Conservation (phyloP, 2,329 filamentous ascomycete genomes). For the Beauveria rudraprayagi region DNA sequence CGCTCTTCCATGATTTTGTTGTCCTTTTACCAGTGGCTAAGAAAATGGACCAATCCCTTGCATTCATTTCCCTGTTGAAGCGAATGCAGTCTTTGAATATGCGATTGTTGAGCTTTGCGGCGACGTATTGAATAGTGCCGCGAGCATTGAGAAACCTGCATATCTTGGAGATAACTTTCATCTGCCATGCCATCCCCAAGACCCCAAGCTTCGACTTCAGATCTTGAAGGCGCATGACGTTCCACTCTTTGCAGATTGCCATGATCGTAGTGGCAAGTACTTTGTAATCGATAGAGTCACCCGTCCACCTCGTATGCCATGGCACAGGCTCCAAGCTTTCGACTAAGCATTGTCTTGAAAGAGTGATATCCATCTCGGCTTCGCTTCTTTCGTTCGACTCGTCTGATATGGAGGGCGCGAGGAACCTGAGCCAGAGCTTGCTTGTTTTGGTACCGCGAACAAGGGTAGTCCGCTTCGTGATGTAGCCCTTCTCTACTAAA, state of each 20-base stretch:
- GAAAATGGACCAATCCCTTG: conserved; percentile 49
- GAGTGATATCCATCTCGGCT: conserved; percentile 26
- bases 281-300: conserved; percentile 49
- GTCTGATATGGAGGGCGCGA: conserved; percentile 39
- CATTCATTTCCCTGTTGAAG: conserved; percentile 46
- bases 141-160: conserved; percentile 49
- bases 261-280: conserved; percentile 50
- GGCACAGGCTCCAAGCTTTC: conserved; percentile 45
- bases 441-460: conserved; percentile 53
- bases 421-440: conserved; percentile 52
- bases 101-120: conserved; percentile 44
- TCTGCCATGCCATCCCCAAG: conserved; percentile 46
- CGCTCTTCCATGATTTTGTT: background rate
- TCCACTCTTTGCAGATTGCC: conserved; percentile 49
- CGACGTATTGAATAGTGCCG: conserved; percentile 49
- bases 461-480: conserved; percentile 52
- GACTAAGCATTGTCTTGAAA: conserved; percentile 31
- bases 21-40: conserved; percentile 39
- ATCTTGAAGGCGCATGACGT: conserved; percentile 49
- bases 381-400: conserved; percentile 21
- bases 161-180: conserved; percentile 51
- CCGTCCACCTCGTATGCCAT: conserved; percentile 49
- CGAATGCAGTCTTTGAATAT: conserved; percentile 56
- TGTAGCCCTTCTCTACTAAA: conserved; percentile 52
- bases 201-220: conserved; percentile 51